Conservation (phyloP, 2,329 filamentous ascomycete genomes). For the Cercospora sesami region DNA sequence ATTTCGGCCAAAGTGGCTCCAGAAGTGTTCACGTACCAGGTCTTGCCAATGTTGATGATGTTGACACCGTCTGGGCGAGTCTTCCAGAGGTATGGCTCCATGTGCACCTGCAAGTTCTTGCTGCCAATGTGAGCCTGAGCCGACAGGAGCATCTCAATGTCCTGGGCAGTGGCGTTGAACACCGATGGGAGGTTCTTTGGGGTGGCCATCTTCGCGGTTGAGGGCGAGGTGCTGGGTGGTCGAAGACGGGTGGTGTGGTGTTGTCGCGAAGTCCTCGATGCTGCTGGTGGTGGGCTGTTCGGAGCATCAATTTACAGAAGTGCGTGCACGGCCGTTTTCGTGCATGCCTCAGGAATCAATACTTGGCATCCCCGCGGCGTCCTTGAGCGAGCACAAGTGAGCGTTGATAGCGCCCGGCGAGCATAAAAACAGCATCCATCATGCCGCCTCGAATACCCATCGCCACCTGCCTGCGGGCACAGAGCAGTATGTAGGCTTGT, state of each 20-base stretch:
- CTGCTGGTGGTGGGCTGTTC: constrained; percentile 8
- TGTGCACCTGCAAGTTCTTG: constrained; percentile 99
- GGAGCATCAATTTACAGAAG: constrained; percentile 17
- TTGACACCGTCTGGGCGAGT: constrained; percentile 98
- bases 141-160: constrained; percentile 99
- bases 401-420: neutral
- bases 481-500: constrained; percentile 36
- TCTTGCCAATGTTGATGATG: constrained; percentile 99
- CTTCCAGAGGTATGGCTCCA: constrained; percentile 99
- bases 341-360: neutral
- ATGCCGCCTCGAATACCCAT: constrained; percentile 54
- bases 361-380: constrained; percentile 1
- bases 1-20: neutral
- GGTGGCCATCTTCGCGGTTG: constrained; percentile 78
- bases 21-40: constrained; percentile 67
- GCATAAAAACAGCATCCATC: neutral
- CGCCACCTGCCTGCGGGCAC: constrained; percentile 45
- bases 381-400: neutral
- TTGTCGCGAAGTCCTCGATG: constrained; percentile 13
- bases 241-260: constrained; percentile 23
- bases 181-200: constrained; percentile 80
- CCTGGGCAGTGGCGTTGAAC: constrained; percentile 96
- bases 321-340: constrained; percentile 10
- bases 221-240: constrained; percentile 19
- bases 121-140: constrained; percentile 94